Base-by-base conservation (phyloP, 495 filamentous ascomycete species). In the Penicillium riverlandense region DNA sequence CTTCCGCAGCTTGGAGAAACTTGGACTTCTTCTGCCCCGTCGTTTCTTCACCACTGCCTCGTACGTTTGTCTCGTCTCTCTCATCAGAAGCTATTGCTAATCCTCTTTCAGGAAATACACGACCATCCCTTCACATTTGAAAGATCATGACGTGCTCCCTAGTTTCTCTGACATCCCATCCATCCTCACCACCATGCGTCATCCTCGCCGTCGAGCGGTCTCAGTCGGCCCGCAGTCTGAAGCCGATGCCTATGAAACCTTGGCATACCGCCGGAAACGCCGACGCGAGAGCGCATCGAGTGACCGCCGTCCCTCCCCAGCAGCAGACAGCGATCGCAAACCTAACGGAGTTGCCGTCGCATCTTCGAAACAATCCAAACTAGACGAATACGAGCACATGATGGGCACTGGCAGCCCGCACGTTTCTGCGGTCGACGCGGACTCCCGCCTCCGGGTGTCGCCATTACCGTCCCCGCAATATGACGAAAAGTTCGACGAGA, bases 181-280 rank as follows among this genome's bases (percentile, higher is more conserved):
- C 13, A 65, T 96, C 37, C 71, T 96, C 10, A 82, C 76, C 8
- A 88, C 79, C 7, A 83, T 98, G 12, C 78, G 88, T 11, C 83
- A 92, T 52, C 88, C 88, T 0, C 72, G 85, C 13, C 75, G 80
- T 46, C 77, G 92, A n/a, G 81, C 87, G 32, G 80, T 96, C 15
- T 95, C 89, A 15, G 76, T 98, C 29, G 92, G 92, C 0, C 92
- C 92, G 6, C 92, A 97, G 65, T 96, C 90, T 22, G 88, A 85
- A 45, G 92, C 92, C 3, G 92, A 98, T 62, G 92, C 90, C 7
- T 96, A 96, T 57, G 92, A 98, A 67, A 89, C 88, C 12, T 68
- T 97, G 14, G 92, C 92, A n/a, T 95, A 91, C 54, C 79, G 90
- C 2, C 87, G 94, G 59, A 80, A 88, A 53, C 78, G 77, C 49